Percentiles rank a stretch among this genome's conserved stretches.
Conservation (phyloP, 768 basidiomycete species). For the Podaxis sp. region DNA sequence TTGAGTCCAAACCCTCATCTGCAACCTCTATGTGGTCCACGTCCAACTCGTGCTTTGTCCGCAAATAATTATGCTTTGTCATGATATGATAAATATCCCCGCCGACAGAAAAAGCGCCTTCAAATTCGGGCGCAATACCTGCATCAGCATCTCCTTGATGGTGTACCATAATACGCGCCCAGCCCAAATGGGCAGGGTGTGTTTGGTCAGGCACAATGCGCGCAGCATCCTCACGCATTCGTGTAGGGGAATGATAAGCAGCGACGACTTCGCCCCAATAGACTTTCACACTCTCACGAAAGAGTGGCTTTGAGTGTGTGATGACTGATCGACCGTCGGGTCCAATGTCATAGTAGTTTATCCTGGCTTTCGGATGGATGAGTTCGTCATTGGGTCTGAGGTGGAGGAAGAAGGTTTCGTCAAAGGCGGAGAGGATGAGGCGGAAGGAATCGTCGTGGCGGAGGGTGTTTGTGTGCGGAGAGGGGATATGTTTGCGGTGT, state of each 20-base stretch:
- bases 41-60: constrained; percentile 58
- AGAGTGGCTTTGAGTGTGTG: constrained; percentile 58
- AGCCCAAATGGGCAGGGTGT: constrained; percentile 58
- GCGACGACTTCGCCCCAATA: constrained; percentile 78
- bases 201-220: constrained; percentile 42
- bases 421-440: constrained; percentile 65
- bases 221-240: constrained; percentile 65
- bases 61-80: constrained; percentile 69
- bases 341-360: constrained; percentile 59
- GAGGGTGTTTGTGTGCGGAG: constrained; percentile 46
- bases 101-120: constrained; percentile 72
- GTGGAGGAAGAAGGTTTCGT: constrained; percentile 68
- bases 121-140: constrained; percentile 58
- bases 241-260: constrained; percentile 46
- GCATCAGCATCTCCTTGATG: constrained; percentile 51
- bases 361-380: constrained; percentile 74
- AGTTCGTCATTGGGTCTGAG: constrained; percentile 78
- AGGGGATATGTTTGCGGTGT: constrained; percentile 33
- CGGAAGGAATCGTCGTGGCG: constrained; percentile 72
- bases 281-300: constrained; percentile 61
- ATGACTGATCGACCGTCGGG: constrained; percentile 51
- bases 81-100: constrained; percentile 71
- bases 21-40: constrained; percentile 41
- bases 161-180: constrained; percentile 78
- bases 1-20: constrained; percentile 41